phyloP scores from a whole-genome alignment of 2,329 filamentous ascomycete species.

The Phialocephala subalpina region DNA sequence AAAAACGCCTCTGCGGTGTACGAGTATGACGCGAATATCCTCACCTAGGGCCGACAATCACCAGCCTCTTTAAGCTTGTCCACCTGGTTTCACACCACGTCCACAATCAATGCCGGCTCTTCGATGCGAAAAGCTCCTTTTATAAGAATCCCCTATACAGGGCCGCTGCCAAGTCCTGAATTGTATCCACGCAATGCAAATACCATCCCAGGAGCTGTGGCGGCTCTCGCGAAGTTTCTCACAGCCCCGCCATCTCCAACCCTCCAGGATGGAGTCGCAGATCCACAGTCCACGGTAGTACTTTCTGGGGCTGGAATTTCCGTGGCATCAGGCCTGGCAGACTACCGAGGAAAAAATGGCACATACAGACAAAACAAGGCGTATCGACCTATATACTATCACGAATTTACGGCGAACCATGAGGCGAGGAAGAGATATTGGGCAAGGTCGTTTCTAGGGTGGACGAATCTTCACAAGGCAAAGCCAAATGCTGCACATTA shows the following conservation, averaged over 20 bases:
- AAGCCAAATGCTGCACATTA: constrained; percentile 81
- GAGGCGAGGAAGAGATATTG: constrained; percentile 92
- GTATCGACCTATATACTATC: constrained; percentile 91
- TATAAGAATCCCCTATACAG: constrained; percentile 91
- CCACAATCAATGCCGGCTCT: constrained; percentile 15
- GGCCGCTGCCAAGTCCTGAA: constrained; percentile 76
- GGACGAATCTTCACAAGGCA: constrained; percentile 83
- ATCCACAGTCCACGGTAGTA: constrained; percentile 60
- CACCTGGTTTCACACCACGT: constrained; percentile 7
- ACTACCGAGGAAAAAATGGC: constrained; percentile 89
- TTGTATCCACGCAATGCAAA: constrained; percentile 78
- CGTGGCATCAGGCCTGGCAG: constrained; percentile 89
- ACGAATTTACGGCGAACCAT: constrained; percentile 85
- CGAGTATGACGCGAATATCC: constrained; percentile 34
- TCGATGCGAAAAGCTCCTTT: constrained; percentile 71
- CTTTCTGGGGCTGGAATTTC: constrained; percentile 90
- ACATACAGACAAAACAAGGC: constrained; percentile 92
- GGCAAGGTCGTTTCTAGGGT: constrained; percentile 93
- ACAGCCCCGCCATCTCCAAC: constrained; percentile 61
- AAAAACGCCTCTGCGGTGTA: constrained; percentile 6
- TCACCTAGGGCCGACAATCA: background rate
- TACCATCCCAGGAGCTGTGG: constrained; percentile 75
- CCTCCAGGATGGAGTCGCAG: constrained; percentile 49
- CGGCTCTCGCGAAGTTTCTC: constrained; percentile 81
- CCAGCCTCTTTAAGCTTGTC: constrained; percentile 12